Percentiles rank a stretch among this genome's conserved stretches.
These are phyloP conservation scores for Serendipita indica DNA, from an alignment of 768 basidiomycete genomes.

Conservation along the genomic window DNA sequence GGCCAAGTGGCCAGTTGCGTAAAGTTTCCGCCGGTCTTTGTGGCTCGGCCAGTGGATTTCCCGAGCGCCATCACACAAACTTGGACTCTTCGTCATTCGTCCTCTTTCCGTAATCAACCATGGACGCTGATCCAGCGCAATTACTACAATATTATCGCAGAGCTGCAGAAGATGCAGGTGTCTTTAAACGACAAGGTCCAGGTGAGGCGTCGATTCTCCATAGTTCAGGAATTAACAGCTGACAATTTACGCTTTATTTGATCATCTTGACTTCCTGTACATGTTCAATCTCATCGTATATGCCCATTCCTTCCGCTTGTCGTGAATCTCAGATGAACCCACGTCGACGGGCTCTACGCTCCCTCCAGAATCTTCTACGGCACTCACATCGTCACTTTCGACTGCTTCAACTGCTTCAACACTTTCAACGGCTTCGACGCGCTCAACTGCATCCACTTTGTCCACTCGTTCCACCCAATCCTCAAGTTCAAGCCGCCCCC, in stretches of 20 bases:
- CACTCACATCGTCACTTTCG: background rate
- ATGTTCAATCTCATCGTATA: too few relatives aligned
- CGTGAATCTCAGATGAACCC: background rate
- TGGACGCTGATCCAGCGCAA: background rate
- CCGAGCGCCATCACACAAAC: too few relatives aligned
- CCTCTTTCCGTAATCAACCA: background rate
- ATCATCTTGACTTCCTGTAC: too few relatives aligned
- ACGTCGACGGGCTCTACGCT: background rate
- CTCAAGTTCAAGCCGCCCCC: background rate
- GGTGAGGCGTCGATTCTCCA: background rate
- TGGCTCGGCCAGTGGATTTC: too few relatives aligned
- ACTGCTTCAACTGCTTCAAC: background rate
- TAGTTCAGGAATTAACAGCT: background rate
- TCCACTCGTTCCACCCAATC: background rate
- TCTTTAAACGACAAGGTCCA: background rate
- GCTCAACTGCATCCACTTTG: conserved; percentile 2
- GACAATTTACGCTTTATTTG: too few relatives aligned
- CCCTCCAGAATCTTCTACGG: background rate
- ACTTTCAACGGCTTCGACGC: background rate
- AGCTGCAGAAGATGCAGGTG: background rate
- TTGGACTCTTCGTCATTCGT: too few relatives aligned
- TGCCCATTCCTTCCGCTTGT: too few relatives aligned
- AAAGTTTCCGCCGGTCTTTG: too few relatives aligned
- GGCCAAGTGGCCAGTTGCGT: too few relatives aligned
- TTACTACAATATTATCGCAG: background rate